Base-by-base conservation (phyloP, 352 stramenopile species). In the Globisporangium megalacanthum region DNA sequence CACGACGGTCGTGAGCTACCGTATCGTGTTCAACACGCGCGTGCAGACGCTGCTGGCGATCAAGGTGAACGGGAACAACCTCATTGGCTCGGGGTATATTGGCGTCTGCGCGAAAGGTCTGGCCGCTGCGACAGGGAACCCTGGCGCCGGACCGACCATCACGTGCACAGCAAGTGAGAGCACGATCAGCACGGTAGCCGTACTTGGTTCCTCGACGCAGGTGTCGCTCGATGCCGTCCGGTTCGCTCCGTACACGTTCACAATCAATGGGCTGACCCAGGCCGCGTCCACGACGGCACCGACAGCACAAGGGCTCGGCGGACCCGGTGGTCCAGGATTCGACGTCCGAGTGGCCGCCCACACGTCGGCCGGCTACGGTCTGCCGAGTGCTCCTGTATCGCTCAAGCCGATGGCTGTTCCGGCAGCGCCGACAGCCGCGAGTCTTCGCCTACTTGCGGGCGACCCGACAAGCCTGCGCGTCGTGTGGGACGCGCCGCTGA, bases 351-450 rank as follows among this genome's bases (percentile, higher is more conserved):
- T 92, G 3, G 74, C 77, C 1, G 85, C 85, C 0, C 74, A 80
- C 51, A 93, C 74, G 2, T 72, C 75, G 0, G 79, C 81, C 6
- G 83, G 79, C 0, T 91, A 89, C 25, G 78, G 85, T 8, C 48
- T 86, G 15, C 83, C 85, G 0, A 80, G 71, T 42, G 53, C 69
- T 4, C 68, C 70, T 0, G 78, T 75, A 0, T 66, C 69, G 0
- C 36, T 98, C 8, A 98, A 98, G 60, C 95, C 95, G 4, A 93
- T 94, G 69, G 86, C 75, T 13, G 76, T 86, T 2, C 92, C 96
- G 15, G 70, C 82, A 3, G 63, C 83, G 14, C 92, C 94, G 0
- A 57, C 61, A 13, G 79, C 85, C 25, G 82, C 93, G 31, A 75
- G 83, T 51, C 37, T 97, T 0, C 76, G 77, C 7, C 72, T 97